Base-by-base conservation (phyloP, 768 basidiomycete genomes). In the Calocera cornea region DNA sequence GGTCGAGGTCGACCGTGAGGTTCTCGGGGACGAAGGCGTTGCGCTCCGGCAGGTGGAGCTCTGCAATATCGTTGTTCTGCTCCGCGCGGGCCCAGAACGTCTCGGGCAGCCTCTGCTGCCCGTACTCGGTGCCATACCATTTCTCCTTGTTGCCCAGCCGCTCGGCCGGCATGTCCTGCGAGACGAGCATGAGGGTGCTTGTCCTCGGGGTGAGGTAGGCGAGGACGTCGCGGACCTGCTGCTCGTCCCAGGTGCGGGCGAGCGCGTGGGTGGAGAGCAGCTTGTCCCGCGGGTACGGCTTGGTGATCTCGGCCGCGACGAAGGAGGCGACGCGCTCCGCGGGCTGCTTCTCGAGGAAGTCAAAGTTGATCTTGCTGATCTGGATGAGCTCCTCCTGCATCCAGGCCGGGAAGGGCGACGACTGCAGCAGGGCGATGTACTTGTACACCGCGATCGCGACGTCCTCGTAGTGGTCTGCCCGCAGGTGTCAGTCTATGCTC, bases 11-110 rank as follows among this genome's bases (percentile, higher is more conserved):
- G 7, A 97, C 89, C 60, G 90, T 83, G 36, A 99, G 78, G 70
- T 92, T 86, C 2, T 86, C 82, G 1, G 97, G 95, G 71, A 99
- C 89, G 76, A 97, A 98, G 69, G 87, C 83, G 75, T 99, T 99
- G 2, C 86, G 89, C 33, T 82, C 82, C 0, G 97, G 97, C 12
- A 99, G 81, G 71, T 80, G 83, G 3, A 98, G 78, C 65, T 89
- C 89, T 2, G 79, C 74, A 41, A 90, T 82, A 67, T 84, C 82
- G 71, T 89, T 88, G 16, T 82, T 79, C 10, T 79, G 80, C 68
- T 84, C 78, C 16, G 89, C 88, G 90, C 91, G 66, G 60, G 60
- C 64, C 65, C 40, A 29, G 47, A 29, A 65, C n/a, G 34, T 2
- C 3, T 90, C 83, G 8, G 69, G 65, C 34, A 78, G 73, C 65